Evolutionary conservation across 169 alveolate genomes (phyloP).

Genomic region (Plasmodium relictum): DNA sequence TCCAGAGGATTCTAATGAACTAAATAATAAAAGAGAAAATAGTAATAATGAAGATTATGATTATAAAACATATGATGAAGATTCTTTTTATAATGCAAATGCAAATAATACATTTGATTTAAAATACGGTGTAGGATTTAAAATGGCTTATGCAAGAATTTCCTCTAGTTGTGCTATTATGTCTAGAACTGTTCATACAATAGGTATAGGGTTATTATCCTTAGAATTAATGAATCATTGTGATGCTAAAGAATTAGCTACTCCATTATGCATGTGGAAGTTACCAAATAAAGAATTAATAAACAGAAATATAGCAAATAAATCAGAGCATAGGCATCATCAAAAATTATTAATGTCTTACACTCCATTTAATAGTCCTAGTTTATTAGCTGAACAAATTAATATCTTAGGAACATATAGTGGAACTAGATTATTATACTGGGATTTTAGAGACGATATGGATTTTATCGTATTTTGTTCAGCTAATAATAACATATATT

Average conservation of each 20-base stretch:
- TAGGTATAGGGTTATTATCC: slow-evolving; percentile 92
- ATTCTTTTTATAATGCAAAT: slow-evolving; percentile 62
- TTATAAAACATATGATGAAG: slow-evolving; percentile 52
- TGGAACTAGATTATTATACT: slow-evolving; percentile 89
- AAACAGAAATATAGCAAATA: slow-evolving; percentile 87
- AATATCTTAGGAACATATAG: slow-evolving; percentile 89
- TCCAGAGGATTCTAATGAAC: background rate
- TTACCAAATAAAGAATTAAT: slow-evolving; percentile 91
- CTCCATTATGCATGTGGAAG: slow-evolving; percentile 92
- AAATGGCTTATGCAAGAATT: slow-evolving; percentile 90
- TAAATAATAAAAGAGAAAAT: background rate
- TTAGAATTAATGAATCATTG: slow-evolving; percentile 88
- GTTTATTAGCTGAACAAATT: slow-evolving; percentile 91
- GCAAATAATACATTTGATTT: slow-evolving; percentile 63
- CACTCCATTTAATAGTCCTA: slow-evolving; percentile 91
- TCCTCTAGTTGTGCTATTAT: slow-evolving; percentile 91
- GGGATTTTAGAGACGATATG: slow-evolving; percentile 91
- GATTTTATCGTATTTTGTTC: slow-evolving; percentile 83
- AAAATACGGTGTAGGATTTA: slow-evolving; percentile 91
- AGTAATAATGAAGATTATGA: slow-evolving; percentile 17
- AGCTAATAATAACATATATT: slow-evolving; percentile 82
- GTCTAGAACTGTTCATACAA: slow-evolving; percentile 89
- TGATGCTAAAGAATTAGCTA: slow-evolving; percentile 86
- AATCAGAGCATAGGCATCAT: slow-evolving; percentile 91
- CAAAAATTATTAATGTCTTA: slow-evolving; percentile 91